Evolutionary conservation across 148 eudicot species (phyloP), one percentile per base, ranked within the genome.

Genomic region (Camellia sinensis): DNA sequence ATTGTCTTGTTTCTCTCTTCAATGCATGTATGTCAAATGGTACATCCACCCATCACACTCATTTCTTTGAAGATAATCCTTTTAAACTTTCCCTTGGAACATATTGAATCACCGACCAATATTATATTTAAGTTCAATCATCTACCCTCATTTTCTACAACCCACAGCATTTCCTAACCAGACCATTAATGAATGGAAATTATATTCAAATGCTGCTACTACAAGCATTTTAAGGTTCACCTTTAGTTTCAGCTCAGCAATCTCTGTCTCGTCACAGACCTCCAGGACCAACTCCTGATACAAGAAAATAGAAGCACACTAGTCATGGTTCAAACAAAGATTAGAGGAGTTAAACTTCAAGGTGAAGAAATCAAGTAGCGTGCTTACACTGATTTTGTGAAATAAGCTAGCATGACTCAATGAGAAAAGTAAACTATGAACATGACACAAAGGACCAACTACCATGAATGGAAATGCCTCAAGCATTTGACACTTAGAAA

Each of bases 221-320:
- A 43, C 9, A 67, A 21, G 48, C 37, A 66, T 2, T 73, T 18
- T 48, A 64, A 67, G 68, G 52, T 73, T 76, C 82, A 94, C 97
- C 98, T 92, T 94, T 21, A 94, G 74, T 84, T 94, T 91, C 80
- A 94, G 82, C 85, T 94, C 95, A 60, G 97, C 98, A 73, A 94
- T 85, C 80, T 92, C 85, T 50, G 98, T 94, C 86, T 89, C 92
- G 74, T 94, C 98, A 85, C 98, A 94, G 53, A 94, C 91, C 76
- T 90, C 89, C 79, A 85, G 72, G 67, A 92, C 83, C 82, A 94
- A 87, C 43, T 83, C 90, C 98, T 94, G 88, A 77, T 44, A 83
- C 53, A 48, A 84, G 72, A 64, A 52, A 60, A 54, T 19, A 61
- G 44, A 75, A 44, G 74, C 61, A 79, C 37, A 15, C 62, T 29